phyloP scores from a whole-genome alignment of 2,329 filamentous ascomycete genomes.

The Aspergillus aculeatinus region DNA sequence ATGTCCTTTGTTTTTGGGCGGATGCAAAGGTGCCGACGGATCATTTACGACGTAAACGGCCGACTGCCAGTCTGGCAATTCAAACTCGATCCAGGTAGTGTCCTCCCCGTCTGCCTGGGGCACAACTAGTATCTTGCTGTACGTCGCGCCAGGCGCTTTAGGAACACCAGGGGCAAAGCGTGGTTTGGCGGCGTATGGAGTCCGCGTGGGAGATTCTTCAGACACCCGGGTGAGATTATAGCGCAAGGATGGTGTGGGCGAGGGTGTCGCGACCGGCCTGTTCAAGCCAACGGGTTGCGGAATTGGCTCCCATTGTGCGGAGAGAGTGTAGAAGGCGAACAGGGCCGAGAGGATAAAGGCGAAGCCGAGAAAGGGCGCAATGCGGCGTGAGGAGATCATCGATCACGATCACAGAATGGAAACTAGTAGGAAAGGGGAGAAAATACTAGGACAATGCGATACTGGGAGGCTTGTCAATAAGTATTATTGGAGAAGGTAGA shows the following conservation, averaged over 20 bases:
- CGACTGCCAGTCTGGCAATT: conserved; percentile 50
- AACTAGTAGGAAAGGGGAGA: conserved; percentile 3
- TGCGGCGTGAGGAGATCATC: conserved; percentile 37
- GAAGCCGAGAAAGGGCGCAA: conserved; percentile 33
- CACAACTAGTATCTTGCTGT: conserved; percentile 56
- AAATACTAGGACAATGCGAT: neutral
- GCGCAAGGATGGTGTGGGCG: conserved; percentile 10
- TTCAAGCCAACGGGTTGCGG: conserved; percentile 41
- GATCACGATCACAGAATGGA: conserved; percentile 14
- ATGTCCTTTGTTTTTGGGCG: conserved; percentile 60
- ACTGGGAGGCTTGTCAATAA: neutral
- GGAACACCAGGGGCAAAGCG: conserved; percentile 37
- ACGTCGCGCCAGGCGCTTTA: conserved; percentile 50
- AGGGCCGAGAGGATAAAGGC: conserved; percentile 32
- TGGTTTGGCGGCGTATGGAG: conserved; percentile 30
- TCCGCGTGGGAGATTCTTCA: conserved; percentile 12
- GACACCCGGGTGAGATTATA: conserved; percentile 19
- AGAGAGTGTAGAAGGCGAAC: conserved; percentile 29
- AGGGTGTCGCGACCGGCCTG: conserved; percentile 26
- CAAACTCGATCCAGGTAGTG: conserved; percentile 54
- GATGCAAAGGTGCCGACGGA: conserved; percentile 49
- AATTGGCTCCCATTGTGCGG: conserved; percentile 35
- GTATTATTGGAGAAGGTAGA: neutral
- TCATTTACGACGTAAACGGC: conserved; percentile 57
- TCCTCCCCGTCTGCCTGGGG: conserved; percentile 54